Percentiles rank a stretch among this genome's conserved stretches.
phyloP scores from a whole-genome alignment of 148 eudicot species.

The Rhododendron ferrugineum region DNA sequence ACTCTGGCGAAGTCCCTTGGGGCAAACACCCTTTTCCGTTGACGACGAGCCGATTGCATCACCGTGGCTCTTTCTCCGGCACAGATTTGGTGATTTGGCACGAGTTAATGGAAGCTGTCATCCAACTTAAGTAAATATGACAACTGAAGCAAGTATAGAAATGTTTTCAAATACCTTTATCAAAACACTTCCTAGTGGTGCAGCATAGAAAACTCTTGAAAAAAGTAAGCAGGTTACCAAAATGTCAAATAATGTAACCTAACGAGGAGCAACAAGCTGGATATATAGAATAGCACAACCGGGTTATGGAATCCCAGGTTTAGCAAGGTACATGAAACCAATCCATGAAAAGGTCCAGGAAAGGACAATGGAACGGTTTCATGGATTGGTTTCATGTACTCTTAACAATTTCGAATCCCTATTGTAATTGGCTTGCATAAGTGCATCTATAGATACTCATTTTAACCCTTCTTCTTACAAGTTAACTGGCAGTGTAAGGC shows the following conservation, averaged over 20 bases:
- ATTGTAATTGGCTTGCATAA: not conserved
- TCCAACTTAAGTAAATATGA: conserved; percentile 5
- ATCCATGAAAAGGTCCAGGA: not conserved
- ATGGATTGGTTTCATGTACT: too few species aligned
- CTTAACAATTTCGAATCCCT: not conserved
- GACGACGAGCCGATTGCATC: conserved; percentile 42
- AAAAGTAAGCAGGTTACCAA: not conserved
- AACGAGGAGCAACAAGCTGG: not conserved
- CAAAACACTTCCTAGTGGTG: not conserved
- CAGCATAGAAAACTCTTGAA: not conserved
- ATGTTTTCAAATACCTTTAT: not conserved
- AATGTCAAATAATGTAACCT: not conserved
- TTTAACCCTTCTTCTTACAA: not conserved
- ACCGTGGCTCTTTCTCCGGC: conserved; percentile 78
- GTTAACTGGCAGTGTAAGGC: not conserved
- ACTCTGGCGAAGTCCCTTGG: conserved; percentile 54
- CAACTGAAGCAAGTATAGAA: not conserved
- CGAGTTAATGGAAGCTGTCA: conserved; percentile 66
- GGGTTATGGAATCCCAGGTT: not conserved
- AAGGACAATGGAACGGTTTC: too few species aligned
- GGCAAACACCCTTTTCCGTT: conserved; percentile 37
- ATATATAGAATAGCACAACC: not conserved
- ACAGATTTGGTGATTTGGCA: conserved; percentile 77
- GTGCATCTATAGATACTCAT: not conserved
- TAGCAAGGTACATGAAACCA: not conserved